phyloP scores from a whole-genome alignment of 768 basidiomycete genomes.

The Leccinum longicurvipes region DNA sequence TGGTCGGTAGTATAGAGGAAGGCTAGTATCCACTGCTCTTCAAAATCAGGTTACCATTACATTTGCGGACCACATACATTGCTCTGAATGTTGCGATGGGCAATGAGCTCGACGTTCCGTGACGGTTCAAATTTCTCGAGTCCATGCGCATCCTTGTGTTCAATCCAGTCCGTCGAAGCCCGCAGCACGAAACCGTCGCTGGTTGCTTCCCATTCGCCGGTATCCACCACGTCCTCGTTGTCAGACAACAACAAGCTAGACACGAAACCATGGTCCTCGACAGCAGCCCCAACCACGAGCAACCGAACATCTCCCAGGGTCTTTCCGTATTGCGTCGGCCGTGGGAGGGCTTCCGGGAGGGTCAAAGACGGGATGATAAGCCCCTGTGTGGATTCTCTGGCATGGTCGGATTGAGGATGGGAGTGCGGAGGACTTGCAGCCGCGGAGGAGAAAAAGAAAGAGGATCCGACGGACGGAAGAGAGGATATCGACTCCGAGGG shows the following conservation, averaged over 20 bases:
- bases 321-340: conserved; percentile 66
- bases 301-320: conserved; percentile 60
- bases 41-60: conserved; percentile 3
- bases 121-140: conserved; percentile 64
- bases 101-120: conserved; percentile 61
- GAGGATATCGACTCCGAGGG: conserved; percentile 66
- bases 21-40: conserved; percentile 19
- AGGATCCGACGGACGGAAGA: conserved; percentile 67
- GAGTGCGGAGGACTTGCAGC: conserved; percentile 62
- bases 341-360: conserved; percentile 57
- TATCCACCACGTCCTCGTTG: conserved; percentile 67
- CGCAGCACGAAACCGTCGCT: conserved; percentile 43
- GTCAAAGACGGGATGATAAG: conserved; percentile 69
- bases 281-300: conserved; percentile 49
- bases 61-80: conserved; percentile 40
- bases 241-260: conserved; percentile 52
- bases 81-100: conserved; percentile 40
- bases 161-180: conserved; percentile 72
- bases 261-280: conserved; percentile 34
- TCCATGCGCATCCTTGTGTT: conserved; percentile 61
- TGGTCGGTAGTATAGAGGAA: conserved; percentile 37
- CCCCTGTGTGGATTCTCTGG: conserved; percentile 43
- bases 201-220: conserved; percentile 54
- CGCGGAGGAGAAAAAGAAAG: conserved; percentile 76
- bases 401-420: conserved; percentile 40